phyloP scores from a whole-genome alignment of 305 asterid genomes.

The Coffea humblotiana region DNA sequence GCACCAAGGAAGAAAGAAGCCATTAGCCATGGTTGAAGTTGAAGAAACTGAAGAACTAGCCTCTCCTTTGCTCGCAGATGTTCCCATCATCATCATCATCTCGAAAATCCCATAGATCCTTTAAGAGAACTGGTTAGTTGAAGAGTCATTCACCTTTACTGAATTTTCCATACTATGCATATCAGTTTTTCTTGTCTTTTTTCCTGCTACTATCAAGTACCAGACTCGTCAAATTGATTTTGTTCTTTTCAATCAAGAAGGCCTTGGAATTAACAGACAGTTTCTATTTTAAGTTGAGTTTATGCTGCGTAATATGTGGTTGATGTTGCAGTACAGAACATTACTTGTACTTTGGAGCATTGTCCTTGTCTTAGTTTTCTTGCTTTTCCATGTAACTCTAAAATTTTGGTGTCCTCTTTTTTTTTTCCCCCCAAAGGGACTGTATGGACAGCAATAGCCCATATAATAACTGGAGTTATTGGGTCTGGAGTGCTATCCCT shows the following conservation, averaged over 20 bases:
- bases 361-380: not conserved
- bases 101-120: slow-evolving; percentile 29
- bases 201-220: not conserved
- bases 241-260: not conserved
- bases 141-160: not conserved
- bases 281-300: too few relatives aligned
- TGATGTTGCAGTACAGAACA: not conserved
- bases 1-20: not conserved
- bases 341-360: not conserved
- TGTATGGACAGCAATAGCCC: slow-evolving; percentile 64
- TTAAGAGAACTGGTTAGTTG: slow-evolving; percentile 45
- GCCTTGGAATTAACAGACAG: too few relatives aligned
- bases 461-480: slow-evolving; percentile 72
- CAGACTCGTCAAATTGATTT: not conserved
- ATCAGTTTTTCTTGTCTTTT: not conserved
- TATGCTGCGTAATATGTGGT: not conserved
- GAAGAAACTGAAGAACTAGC: slow-evolving; percentile 26
- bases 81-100: slow-evolving; percentile 43
- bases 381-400: not conserved
- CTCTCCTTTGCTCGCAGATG: slow-evolving; percentile 39
- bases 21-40: slow-evolving; percentile 34
- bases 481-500: slow-evolving; percentile 77
- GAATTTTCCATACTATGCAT: not conserved
- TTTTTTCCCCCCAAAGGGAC: slow-evolving; percentile 37
- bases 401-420: not conserved